phyloP scores from a whole-genome alignment of 1,284 basidiomycete genomes.

The Polyporus tsugae region DNA sequence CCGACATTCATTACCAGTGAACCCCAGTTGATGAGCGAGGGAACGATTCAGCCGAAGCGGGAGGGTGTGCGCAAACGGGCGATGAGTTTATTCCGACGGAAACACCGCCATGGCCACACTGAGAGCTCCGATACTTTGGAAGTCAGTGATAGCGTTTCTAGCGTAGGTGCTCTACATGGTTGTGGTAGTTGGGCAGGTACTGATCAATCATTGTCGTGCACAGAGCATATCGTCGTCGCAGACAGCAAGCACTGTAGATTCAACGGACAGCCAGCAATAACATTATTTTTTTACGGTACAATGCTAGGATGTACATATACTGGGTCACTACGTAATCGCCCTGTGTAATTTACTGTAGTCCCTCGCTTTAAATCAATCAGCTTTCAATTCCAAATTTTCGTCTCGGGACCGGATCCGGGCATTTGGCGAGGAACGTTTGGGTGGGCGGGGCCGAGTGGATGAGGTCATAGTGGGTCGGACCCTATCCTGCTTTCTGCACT shows the following conservation, averaged over 20 bases:
- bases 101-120: slow-evolving; percentile 20
- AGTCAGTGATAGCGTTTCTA: slow-evolving; percentile 14
- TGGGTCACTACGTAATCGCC: slow-evolving; percentile 12
- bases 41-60: slow-evolving; percentile 23
- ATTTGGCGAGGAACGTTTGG: not conserved
- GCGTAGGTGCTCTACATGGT: slow-evolving; percentile 5
- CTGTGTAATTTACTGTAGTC: slow-evolving; percentile 15
- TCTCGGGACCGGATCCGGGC: no score
- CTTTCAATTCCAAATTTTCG: no score
- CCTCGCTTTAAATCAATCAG: no score
- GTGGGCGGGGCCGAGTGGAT: not conserved
- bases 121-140: slow-evolving; percentile 24
- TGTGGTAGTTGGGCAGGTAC: no score
- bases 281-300: not conserved
- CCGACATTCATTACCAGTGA: slow-evolving; percentile 32
- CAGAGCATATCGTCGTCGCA: slow-evolving; percentile 21
- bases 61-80: slow-evolving; percentile 40
- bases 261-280: slow-evolving; percentile 8
- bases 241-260: slow-evolving; percentile 5
- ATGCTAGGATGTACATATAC: slow-evolving; percentile 11
- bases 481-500: not conserved
- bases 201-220: not conserved
- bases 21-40: slow-evolving; percentile 31
- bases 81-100: slow-evolving; percentile 51
- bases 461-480: slow-evolving; percentile 1